phyloP scores from a whole-genome alignment of 2,329 filamentous ascomycete species.

The Nemania diffusa region DNA sequence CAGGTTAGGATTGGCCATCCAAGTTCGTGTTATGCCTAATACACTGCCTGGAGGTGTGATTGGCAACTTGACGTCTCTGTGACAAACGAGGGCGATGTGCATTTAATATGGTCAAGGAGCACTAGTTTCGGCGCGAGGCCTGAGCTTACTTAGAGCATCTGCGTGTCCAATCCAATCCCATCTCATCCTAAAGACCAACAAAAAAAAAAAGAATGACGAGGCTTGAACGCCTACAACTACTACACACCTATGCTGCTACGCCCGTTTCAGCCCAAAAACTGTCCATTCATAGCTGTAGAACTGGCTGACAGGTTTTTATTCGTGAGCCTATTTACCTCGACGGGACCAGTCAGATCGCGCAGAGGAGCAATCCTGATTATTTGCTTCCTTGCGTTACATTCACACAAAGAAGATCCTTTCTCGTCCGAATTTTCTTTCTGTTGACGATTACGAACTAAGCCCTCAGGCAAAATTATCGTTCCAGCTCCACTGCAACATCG shows the following conservation, averaged over 20 bases:
- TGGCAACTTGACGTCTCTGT: conserved; percentile 5
- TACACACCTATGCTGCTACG: conserved; percentile 27
- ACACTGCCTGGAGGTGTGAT: conserved; percentile 19
- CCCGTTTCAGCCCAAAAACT: conserved; percentile 26
- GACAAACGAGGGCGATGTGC: conserved; percentile 19
- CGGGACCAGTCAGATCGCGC: conserved; percentile 30
- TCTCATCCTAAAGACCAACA: background rate
- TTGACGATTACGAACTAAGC: conserved; percentile 18
- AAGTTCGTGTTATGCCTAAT: conserved; percentile 7
- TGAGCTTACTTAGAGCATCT: conserved; percentile 11
- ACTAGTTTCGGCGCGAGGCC: conserved; percentile 24
- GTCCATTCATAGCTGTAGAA: conserved; percentile 29
- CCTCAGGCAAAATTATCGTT: conserved; percentile 10
- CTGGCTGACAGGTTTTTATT: conserved; percentile 25
- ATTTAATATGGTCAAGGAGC: conserved; percentile 25
- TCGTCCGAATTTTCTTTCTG: background rate
- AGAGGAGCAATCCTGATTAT: conserved; percentile 21
- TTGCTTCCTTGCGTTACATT: conserved; percentile 30
- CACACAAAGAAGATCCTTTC: conserved; percentile 10
- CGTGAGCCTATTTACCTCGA: conserved; percentile 16
- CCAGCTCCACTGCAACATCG: conserved; percentile 22
- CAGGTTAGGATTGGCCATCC: conserved; percentile 27
- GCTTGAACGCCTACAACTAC: conserved; percentile 13
- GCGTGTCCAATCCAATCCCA: conserved; percentile 6
- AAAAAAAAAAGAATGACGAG: background rate